phyloP scores from a whole-genome alignment of 1,284 basidiomycete species.

The Anthracocystis setariae region DNA sequence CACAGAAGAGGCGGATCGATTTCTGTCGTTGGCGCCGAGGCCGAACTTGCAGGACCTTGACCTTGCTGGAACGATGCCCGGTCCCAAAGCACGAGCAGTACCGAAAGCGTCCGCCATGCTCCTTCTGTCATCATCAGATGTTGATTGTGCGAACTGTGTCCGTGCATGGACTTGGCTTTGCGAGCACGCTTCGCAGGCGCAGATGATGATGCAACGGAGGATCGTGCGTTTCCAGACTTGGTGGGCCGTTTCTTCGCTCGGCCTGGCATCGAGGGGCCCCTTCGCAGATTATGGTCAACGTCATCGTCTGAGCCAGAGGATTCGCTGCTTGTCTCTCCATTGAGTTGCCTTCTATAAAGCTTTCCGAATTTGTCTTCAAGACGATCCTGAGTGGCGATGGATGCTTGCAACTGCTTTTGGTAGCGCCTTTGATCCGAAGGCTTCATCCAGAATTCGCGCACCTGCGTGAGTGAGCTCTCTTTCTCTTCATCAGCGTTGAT shows the following conservation, averaged over 20 bases:
- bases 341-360: slow-evolving; percentile 16
- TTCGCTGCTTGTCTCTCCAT: slow-evolving; percentile 1
- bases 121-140: slow-evolving; percentile 34
- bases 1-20: slow-evolving; percentile 26
- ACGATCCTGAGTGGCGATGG: slow-evolving; percentile 6
- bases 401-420: slow-evolving; percentile 23
- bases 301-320: slow-evolving; percentile 19
- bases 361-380: slow-evolving; percentile 31
- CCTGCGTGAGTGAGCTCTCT: background rate
- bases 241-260: slow-evolving; percentile 6
- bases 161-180: background rate
- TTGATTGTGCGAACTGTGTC: background rate
- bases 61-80: slow-evolving; percentile 2
- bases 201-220: background rate
- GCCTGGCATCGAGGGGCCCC: slow-evolving; percentile 4
- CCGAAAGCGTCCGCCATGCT: slow-evolving; percentile 36
- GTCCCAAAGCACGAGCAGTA: slow-evolving; percentile 34
- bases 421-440: slow-evolving; percentile 23
- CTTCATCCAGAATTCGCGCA: slow-evolving; percentile 48
- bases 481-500: background rate
- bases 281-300: slow-evolving; percentile 7
- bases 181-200: slow-evolving; percentile 15
- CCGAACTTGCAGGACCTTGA: background rate
- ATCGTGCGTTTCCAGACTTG: slow-evolving; percentile 4
- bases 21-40: background rate